Evolutionary conservation across 1,139 yeast genomes (phyloP).

Genomic region (Kurtzmaniella quercitrusa): DNA sequence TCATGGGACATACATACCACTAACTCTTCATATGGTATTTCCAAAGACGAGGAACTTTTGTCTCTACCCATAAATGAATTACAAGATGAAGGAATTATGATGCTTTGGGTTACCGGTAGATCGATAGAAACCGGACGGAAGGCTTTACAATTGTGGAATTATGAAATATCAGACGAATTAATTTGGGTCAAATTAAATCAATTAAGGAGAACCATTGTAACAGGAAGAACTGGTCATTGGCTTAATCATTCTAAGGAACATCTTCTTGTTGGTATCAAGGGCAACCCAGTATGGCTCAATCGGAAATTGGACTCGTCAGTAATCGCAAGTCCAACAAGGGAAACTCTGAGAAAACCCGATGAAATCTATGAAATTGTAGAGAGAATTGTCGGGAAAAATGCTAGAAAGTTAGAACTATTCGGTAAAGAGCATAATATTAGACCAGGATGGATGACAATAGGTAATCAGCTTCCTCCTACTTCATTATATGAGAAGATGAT

Average conservation of each 20-base stretch:
- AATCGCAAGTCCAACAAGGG: slow-evolving; percentile 78
- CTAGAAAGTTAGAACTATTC: slow-evolving; percentile 81
- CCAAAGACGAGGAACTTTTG: slow-evolving; percentile 68
- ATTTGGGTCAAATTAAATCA: slow-evolving; percentile 93
- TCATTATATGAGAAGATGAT: slow-evolving; percentile 59
- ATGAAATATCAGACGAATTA: slow-evolving; percentile 68
- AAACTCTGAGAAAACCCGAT: slow-evolving; percentile 88
- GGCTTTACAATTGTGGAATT: slow-evolving; percentile 80
- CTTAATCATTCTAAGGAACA: slow-evolving; percentile 93
- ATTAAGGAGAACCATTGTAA: slow-evolving; percentile 79
- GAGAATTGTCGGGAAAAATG: slow-evolving; percentile 68
- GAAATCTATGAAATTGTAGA: slow-evolving; percentile 85
- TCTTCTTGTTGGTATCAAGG: slow-evolving; percentile 77
- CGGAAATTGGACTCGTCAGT: slow-evolving; percentile 66
- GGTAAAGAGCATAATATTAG: slow-evolving; percentile 84
- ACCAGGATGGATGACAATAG: slow-evolving; percentile 88
- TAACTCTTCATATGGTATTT: slow-evolving; percentile 75
- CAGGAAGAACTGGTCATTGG: slow-evolving; percentile 98
- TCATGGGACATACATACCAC: slow-evolving; percentile 80
- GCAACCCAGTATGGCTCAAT: slow-evolving; percentile 71
- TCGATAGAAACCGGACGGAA: slow-evolving; percentile 84
- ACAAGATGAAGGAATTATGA: slow-evolving; percentile 78
- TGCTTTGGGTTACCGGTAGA: slow-evolving; percentile 93
- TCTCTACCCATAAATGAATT: slow-evolving; percentile 61
- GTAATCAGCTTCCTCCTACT: slow-evolving; percentile 70